These are phyloP conservation scores for Sclerotinia borealis DNA, from an alignment of 2,329 filamentous ascomycete species.

Conservation along the genomic window DNA sequence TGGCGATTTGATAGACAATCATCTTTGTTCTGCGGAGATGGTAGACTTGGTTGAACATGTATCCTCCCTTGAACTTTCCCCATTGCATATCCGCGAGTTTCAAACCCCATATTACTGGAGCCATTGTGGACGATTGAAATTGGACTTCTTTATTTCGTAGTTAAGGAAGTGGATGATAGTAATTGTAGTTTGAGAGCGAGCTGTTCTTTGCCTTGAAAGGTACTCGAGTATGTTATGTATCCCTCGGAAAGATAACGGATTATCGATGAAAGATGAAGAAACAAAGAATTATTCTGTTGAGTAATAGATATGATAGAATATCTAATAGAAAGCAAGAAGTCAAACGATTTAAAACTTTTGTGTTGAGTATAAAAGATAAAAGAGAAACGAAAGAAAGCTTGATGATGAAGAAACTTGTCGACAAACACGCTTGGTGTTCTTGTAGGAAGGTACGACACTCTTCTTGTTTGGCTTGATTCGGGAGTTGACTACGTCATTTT, in stretches of 20 bases:
- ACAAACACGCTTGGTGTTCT: neutral
- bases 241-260: too few species aligned
- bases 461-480: neutral
- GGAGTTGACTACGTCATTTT: neutral
- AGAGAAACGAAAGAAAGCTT: neutral
- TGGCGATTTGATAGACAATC: slow-evolving; percentile 53
- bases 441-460: neutral
- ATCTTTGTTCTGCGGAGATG: slow-evolving; percentile 52
- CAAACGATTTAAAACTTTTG: neutral
- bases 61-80: slow-evolving; percentile 49
- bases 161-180: neutral
- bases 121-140: neutral
- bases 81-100: slow-evolving; percentile 52
- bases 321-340: neutral
- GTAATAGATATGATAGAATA: neutral
- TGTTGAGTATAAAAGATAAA: neutral
- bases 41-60: slow-evolving; percentile 52
- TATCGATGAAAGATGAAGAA: neutral
- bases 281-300: neutral
- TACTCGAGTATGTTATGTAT: too few species aligned
- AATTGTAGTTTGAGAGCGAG: neutral
- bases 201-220: neutral
- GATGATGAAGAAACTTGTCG: neutral
- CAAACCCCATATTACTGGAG: slow-evolving; percentile 49
- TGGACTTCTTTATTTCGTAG: neutral